Evolutionary conservation across 352 stramenopile genomes (phyloP), one percentile per base, ranked within the genome.

Genomic region (Halophytophthora batemanensis): DNA sequence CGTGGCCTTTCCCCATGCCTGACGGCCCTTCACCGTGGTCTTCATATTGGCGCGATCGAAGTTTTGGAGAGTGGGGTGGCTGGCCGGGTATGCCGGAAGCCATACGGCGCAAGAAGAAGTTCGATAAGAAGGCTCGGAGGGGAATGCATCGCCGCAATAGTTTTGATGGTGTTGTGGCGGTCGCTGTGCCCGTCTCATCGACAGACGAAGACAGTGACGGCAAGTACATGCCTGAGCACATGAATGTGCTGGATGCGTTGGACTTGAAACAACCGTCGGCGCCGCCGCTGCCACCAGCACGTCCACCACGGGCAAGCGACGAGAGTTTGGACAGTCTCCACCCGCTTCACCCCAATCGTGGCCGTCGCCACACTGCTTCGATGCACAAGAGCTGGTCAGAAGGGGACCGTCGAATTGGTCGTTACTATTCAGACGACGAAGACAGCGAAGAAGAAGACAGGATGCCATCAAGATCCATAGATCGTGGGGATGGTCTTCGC

Each of bases 191-290:
- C 43, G 47, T 66, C 36, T 53, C 55, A 47, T 37, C 47, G 7
- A 52, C 41, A 25, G 50, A 60, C 35, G 47, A 55, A 21, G 57
- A 69, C 25, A 42, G 51, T 1, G 37, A 71, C 53, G 40, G 66
- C 28, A 75, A 74, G 22, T 58, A 71, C 17, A 52, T 61, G 10
- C 66, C 62, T 8, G 8, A 31, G 7, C 74, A 85, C 47, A 75
- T 63, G 44, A 66, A 52, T 12, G 66, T 83, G 40, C 79, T 67
- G 51, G 71, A 77, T 43, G 69, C 66, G 33, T 46, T 78, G 4
- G 69, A 76, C 39, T 63, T 80, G 40, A 66, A 17, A 22, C 31
- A 53, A 34, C 77, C 77, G 3, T 82, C 71, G 12, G 77, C 74
- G 10, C 77, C 74, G 15, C 52, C 61, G 31, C 29, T 84, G 4